Evolutionary conservation across 805 yeast species (phyloP).

Genomic region (Candida ascalaphidarum): DNA sequence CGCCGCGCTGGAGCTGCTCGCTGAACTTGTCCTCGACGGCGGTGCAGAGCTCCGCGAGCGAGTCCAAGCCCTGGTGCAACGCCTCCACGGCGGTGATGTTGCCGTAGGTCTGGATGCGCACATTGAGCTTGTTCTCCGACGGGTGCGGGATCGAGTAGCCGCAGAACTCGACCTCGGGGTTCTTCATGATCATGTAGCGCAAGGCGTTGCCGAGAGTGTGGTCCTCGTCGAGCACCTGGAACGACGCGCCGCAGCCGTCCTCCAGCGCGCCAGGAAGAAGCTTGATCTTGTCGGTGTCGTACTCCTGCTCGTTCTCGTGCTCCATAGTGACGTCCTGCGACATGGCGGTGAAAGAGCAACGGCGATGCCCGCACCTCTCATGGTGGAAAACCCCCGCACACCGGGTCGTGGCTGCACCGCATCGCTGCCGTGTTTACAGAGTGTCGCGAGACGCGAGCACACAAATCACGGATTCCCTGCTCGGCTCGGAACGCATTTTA

Average conservation of each 20-base stretch:
- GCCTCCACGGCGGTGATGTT: constrained; percentile 84
- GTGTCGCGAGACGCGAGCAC: too few species aligned
- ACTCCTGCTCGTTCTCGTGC: constrained; percentile 36
- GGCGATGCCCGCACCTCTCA: constrained; percentile 2
- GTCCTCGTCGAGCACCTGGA: constrained; percentile 89
- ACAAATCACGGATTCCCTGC: too few species aligned
- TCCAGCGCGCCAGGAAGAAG: constrained; percentile 81
- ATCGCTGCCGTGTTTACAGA: too few species aligned
- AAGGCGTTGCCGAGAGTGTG: constrained; percentile 94
- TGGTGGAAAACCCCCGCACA: too few species aligned
- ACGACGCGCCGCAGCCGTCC: constrained; percentile 92
- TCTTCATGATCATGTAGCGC: constrained; percentile 91
- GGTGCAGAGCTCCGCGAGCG: constrained; percentile 72
- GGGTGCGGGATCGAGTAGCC: constrained; percentile 99
- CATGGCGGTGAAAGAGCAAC: constrained; percentile 7
- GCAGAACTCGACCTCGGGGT: constrained; percentile 96
- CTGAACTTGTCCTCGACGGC: constrained; percentile 75
- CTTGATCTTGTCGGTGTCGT: constrained; percentile 50
- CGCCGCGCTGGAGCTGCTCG: constrained; percentile 54
- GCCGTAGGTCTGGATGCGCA: constrained; percentile 92
- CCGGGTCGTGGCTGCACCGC: too few species aligned
- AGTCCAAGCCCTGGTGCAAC: constrained; percentile 82
- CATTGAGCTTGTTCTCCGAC: constrained; percentile 79
- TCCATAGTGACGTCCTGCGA: too few species aligned
- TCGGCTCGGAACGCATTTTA: too few species aligned